These are phyloP conservation scores for Apiospora phragmitis DNA, from an alignment of 2,329 filamentous ascomycete species.

Conservation along the genomic window DNA sequence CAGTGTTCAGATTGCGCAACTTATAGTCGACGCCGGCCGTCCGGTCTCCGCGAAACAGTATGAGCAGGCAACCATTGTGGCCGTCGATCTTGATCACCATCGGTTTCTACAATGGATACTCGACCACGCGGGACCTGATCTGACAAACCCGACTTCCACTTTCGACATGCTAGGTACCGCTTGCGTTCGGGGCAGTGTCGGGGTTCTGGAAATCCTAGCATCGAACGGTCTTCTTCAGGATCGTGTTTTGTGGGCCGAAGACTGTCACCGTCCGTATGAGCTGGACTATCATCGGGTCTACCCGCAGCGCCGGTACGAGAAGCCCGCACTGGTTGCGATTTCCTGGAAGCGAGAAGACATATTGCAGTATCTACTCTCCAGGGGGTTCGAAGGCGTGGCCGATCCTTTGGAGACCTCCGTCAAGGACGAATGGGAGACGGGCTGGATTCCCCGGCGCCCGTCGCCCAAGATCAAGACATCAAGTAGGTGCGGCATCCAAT, in stretches of 20 bases:
- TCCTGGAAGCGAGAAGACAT: background rate
- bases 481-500: background rate
- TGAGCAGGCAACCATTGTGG: background rate
- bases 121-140: background rate
- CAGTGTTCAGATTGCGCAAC: background rate
- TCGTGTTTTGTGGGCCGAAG: background rate
- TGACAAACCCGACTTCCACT: background rate
- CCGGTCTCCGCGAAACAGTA: background rate
- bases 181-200: background rate
- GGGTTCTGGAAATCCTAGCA: background rate
- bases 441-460: background rate
- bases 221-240: background rate
- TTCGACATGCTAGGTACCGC: background rate
- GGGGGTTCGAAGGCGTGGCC: background rate
- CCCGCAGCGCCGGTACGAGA: background rate
- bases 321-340: background rate
- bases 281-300: background rate
- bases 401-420: background rate
- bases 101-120: background rate
- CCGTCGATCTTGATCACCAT: background rate
- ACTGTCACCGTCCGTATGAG: background rate
- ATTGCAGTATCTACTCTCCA: background rate
- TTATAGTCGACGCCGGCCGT: background rate
- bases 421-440: background rate
- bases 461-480: background rate